phyloP scores from a whole-genome alignment of 306 rosid genomes.

The Dryas drummondii region DNA sequence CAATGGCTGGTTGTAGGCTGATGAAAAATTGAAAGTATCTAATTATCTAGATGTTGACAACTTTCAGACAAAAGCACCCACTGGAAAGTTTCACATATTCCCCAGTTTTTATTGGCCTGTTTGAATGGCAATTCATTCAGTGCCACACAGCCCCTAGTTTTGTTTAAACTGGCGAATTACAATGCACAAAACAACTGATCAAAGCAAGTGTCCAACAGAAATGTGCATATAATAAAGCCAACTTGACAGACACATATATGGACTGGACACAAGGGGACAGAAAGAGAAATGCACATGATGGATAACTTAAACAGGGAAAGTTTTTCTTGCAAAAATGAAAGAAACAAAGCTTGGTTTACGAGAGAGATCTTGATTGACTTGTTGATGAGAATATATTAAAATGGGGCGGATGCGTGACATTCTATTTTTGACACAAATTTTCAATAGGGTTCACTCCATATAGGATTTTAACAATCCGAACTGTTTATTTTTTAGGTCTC shows the following conservation, averaged over 20 bases:
- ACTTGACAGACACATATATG: constrained; percentile 7
- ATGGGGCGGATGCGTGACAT: too few relatives aligned
- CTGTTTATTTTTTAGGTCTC: too few relatives aligned
- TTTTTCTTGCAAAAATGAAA: constrained; percentile 23
- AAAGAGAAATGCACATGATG: background rate
- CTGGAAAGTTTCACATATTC: constrained; percentile 1
- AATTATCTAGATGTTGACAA: background rate
- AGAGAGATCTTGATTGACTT: constrained; percentile 3
- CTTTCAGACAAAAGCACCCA: constrained; percentile 36
- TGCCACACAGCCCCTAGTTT: constrained; percentile 56
- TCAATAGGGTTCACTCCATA: too few relatives aligned
- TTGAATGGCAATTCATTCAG: background rate
- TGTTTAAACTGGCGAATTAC: background rate
- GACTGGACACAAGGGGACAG: background rate
- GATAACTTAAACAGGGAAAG: constrained; percentile 14
- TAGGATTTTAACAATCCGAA: too few relatives aligned
- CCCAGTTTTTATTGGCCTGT: constrained; percentile 12
- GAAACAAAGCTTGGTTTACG: constrained; percentile 27
- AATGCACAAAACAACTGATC: background rate
- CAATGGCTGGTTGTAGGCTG: background rate
- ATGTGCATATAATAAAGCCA: constrained; percentile 5
- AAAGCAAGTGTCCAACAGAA: background rate
- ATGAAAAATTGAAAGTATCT: background rate
- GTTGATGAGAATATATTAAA: background rate
- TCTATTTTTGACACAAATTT: too few relatives aligned